A percentile compares a stretch with the other conserved stretches of the same genome.
These are phyloP conservation scores for Auricularia cornea DNA, from an alignment of 768 basidiomycete genomes.

Conservation along the genomic window DNA sequence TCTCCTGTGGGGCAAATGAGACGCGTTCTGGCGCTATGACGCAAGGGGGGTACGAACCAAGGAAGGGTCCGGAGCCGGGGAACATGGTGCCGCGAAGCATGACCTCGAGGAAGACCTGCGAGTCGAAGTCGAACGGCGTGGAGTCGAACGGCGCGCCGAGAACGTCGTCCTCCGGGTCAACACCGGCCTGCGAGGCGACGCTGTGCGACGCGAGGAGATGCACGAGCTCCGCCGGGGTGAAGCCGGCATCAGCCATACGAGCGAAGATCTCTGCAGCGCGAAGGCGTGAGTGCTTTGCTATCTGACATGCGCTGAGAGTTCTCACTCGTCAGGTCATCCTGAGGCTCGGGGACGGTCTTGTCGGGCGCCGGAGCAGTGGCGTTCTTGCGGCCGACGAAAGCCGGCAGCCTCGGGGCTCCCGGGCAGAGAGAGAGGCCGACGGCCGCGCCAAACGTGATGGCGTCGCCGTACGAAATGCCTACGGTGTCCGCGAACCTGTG, in stretches of 20 bases:
- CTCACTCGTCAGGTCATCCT: slow-evolving; percentile 16
- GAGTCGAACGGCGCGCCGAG: slow-evolving; percentile 38
- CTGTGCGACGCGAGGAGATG: slow-evolving; percentile 16
- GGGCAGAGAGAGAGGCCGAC: slow-evolving; percentile 27
- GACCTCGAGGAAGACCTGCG: slow-evolving; percentile 28
- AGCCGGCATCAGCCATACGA: slow-evolving; percentile 12
- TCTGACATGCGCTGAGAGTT: no score
- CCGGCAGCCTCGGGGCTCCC: no score
- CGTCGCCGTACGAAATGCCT: slow-evolving; percentile 6
- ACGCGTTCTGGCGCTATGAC: no score
- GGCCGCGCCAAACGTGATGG: slow-evolving; percentile 39
- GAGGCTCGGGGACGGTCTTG: slow-evolving; percentile 16
- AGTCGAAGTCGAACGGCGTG: slow-evolving; percentile 35
- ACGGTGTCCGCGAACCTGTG: no score
- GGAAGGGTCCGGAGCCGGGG: no score
- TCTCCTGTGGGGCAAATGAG: no score
- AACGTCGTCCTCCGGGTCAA: neutral
- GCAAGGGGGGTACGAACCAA: no score
- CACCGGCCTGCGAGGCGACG: neutral
- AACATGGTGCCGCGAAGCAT: no score
- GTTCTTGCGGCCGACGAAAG: slow-evolving; percentile 18
- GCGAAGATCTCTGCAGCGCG: slow-evolving; percentile 5
- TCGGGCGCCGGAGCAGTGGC: slow-evolving; percentile 12
- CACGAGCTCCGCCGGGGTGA: slow-evolving; percentile 1
- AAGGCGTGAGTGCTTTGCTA: no score